These are phyloP conservation scores for Thelonectria discophora DNA, from an alignment of 2,329 filamentous ascomycete species.

Conservation along the genomic window DNA sequence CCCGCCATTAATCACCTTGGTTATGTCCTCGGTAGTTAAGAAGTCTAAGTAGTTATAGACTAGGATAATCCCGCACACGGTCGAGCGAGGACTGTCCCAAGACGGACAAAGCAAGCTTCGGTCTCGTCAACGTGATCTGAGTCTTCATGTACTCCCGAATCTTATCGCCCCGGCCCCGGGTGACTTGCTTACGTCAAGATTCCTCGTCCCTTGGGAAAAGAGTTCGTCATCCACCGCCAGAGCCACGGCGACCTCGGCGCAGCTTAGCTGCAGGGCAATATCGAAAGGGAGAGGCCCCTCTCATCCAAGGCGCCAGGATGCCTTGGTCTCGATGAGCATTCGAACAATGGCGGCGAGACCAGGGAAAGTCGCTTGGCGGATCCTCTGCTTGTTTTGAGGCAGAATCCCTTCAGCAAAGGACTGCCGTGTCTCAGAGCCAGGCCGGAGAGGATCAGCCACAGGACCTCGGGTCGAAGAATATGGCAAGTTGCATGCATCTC, in stretches of 20 bases:
- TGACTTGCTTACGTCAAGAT: background rate
- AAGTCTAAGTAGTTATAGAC: slow-evolving; percentile 12
- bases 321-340: slow-evolving; percentile 20
- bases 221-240: slow-evolving; percentile 24
- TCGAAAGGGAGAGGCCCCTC: slow-evolving; percentile 23
- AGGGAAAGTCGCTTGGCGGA: background rate
- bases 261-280: slow-evolving; percentile 22
- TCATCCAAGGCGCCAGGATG: slow-evolving; percentile 6
- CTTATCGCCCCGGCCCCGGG: background rate
- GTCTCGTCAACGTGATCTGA: background rate
- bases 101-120: background rate
- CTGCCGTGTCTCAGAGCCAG: background rate
- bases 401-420: background rate
- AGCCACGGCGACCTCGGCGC: slow-evolving; percentile 20
- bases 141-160: background rate
- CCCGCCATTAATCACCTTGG: background rate
- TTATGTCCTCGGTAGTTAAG: slow-evolving; percentile 13
- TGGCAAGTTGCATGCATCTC: slow-evolving; percentile 7
- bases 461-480: slow-evolving; percentile 6
- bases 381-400: background rate
- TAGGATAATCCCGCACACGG: background rate
- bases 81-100: background rate
- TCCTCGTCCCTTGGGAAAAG: slow-evolving; percentile 6
- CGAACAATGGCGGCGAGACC: slow-evolving; percentile 17
- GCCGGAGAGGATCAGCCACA: slow-evolving; percentile 15